Conservation (phyloP, 2,329 filamentous ascomycete genomes). For the Verticillium dahliae region DNA sequence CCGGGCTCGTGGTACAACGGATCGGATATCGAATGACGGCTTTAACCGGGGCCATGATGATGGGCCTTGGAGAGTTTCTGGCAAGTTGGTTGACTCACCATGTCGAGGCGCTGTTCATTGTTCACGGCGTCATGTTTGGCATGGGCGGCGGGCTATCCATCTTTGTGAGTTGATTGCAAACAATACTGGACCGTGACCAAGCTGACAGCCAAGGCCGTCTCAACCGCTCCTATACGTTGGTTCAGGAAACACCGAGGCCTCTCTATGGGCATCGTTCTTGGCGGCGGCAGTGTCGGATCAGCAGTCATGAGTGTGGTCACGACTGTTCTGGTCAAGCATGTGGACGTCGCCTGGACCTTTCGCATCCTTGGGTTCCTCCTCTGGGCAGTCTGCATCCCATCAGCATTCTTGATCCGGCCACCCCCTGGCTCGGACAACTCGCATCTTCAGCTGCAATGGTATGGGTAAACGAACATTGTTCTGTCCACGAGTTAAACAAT, state of each 20-base stretch:
- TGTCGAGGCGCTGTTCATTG: conserved; percentile 16
- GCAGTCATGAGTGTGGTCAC: conserved; percentile 18
- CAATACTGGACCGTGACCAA: neutral
- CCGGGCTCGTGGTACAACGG: conserved; percentile 14
- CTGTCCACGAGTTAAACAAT: neutral
- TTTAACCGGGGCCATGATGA: conserved; percentile 14
- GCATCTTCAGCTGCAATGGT: conserved; percentile 16
- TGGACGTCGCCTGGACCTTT: conserved; percentile 20
- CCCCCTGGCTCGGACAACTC: neutral
- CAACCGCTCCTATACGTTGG: conserved; percentile 17
- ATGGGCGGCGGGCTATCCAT: conserved; percentile 18
- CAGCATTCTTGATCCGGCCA: conserved; percentile 14
- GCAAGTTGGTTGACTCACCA: conserved; percentile 16
- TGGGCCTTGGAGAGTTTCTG: conserved; percentile 19
- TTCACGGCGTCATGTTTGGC: conserved; percentile 18
- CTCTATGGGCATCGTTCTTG: conserved; percentile 20
- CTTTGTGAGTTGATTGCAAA: conserved; percentile 12
- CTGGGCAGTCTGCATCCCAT: conserved; percentile 20
- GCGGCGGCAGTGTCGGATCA: conserved; percentile 18
- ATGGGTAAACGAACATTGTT: neutral
- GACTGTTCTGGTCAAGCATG: conserved; percentile 12
- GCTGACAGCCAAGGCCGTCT: conserved; percentile 13
- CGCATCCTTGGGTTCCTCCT: conserved; percentile 17
- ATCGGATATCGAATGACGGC: conserved; percentile 16
- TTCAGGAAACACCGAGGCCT: conserved; percentile 19